phyloP scores from a whole-genome alignment of 2,329 filamentous ascomycete species.

The Verticillium nonalfalfae region DNA sequence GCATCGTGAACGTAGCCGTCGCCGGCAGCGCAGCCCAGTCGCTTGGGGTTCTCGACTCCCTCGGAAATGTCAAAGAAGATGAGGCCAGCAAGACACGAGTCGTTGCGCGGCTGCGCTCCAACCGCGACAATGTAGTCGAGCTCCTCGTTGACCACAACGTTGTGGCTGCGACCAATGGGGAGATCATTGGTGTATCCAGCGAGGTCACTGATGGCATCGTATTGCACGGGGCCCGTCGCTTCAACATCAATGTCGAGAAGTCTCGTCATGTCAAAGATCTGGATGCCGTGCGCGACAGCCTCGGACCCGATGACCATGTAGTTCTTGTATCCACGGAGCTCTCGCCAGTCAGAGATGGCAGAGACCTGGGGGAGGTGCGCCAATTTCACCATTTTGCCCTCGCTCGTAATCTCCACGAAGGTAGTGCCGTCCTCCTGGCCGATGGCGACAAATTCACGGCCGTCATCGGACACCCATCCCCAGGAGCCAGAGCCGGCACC shows the following conservation, averaged over 20 bases:
- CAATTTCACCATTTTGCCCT: slow-evolving; percentile 33
- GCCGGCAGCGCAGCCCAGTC: slow-evolving; percentile 43
- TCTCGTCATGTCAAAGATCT: slow-evolving; percentile 56
- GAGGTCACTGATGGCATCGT: slow-evolving; percentile 21
- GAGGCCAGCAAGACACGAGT: slow-evolving; percentile 40
- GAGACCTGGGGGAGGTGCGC: slow-evolving; percentile 26
- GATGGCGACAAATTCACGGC: slow-evolving; percentile 37
- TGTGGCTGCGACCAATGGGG: slow-evolving; percentile 28
- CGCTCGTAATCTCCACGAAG: slow-evolving; percentile 34
- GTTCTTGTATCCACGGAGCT: slow-evolving; percentile 25
- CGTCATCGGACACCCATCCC: slow-evolving; percentile 40
- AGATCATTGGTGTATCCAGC: slow-evolving; percentile 24
- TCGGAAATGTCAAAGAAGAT: slow-evolving; percentile 53
- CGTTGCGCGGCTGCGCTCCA: slow-evolving; percentile 29
- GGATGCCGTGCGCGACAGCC: slow-evolving; percentile 44
- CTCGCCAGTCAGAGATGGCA: slow-evolving; percentile 19
- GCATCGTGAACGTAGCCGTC: slow-evolving; percentile 58
- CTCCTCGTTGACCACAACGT: slow-evolving; percentile 43
- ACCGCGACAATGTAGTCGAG: slow-evolving; percentile 40
- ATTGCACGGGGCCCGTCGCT: slow-evolving; percentile 24
- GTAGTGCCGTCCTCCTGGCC: slow-evolving; percentile 37
- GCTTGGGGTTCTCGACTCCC: slow-evolving; percentile 43
- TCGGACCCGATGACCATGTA: slow-evolving; percentile 32
- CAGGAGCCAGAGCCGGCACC: slow-evolving; percentile 30
- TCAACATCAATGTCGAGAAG: slow-evolving; percentile 37